Conservation (phyloP, 208 protist species). For the Trypanosoma grayi region DNA sequence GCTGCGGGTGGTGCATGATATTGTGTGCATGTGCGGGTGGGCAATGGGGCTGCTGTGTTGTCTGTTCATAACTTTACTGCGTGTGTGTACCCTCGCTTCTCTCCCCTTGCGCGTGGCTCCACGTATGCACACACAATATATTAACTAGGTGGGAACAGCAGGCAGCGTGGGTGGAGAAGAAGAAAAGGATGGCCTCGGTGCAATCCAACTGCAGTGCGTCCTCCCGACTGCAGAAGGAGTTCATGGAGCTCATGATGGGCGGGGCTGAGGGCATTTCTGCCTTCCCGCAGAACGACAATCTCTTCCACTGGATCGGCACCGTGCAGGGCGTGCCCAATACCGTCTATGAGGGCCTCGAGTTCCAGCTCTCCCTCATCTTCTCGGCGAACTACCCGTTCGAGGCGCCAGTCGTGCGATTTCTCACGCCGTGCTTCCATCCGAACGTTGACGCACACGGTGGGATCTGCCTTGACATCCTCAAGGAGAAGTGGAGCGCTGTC, state of each 20-base stretch:
- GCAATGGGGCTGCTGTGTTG: no score
- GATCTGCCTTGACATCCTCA: conserved; percentile 98
- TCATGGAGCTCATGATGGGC: conserved; percentile 93
- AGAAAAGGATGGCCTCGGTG: conserved; percentile 5
- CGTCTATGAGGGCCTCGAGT: conserved; percentile 91
- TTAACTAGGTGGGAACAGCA: not conserved
- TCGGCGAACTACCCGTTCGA: conserved; percentile 93
- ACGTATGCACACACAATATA: no score
- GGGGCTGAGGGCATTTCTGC: conserved; percentile 89
- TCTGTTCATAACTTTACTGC: no score
- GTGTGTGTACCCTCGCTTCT: no score
- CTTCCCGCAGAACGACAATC: conserved; percentile 94
- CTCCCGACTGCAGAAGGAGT: conserved; percentile 88
- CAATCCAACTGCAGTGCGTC: conserved; percentile 47
- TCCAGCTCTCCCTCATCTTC: conserved; percentile 91
- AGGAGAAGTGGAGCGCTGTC: conserved; percentile 96
- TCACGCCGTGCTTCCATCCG: conserved; percentile 95
- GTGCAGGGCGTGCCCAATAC: conserved; percentile 84
- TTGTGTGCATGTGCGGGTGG: no score
- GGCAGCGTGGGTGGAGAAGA: conserved; percentile 1
- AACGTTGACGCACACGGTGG: conserved; percentile 93
- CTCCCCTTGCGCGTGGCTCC: no score
- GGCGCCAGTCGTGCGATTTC: conserved; percentile 92
- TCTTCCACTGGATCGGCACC: conserved; percentile 92
- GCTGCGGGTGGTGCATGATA: no score